A percentile compares a stretch with the other conserved stretches of the same genome.
Conservation (phyloP, 805 yeast species). For the Teunomyces barrocoloradensis region DNA sequence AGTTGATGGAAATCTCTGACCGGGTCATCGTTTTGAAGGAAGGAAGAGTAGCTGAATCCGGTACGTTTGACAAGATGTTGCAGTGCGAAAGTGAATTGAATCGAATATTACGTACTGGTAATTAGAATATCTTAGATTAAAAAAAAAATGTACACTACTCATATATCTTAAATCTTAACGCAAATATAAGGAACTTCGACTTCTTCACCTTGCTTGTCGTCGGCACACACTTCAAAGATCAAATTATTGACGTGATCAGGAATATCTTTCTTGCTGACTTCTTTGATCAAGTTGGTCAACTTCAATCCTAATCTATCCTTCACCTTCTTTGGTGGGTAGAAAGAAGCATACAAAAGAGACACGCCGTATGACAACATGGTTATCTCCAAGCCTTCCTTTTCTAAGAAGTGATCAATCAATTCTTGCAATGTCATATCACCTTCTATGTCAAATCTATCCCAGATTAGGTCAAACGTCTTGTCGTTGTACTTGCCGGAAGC, state of each 20-base stretch:
- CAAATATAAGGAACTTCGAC: conserved; percentile 91
- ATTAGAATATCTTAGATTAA: background rate
- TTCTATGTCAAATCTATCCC: conserved; percentile 88
- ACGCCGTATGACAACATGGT: conserved; percentile 92
- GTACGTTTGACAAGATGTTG: conserved; percentile 30
- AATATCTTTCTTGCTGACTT: conserved; percentile 81
- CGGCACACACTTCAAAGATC: conserved; percentile 88
- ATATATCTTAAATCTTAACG: conserved; percentile 33
- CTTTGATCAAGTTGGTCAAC: conserved; percentile 73
- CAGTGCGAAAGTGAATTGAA: conserved; percentile 23
- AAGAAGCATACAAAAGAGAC: conserved; percentile 85
- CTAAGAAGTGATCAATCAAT: conserved; percentile 70
- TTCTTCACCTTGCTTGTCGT: conserved; percentile 90
- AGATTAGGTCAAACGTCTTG: conserved; percentile 79
- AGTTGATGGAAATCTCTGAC: conserved; percentile 60
- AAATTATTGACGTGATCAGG: conserved; percentile 71
- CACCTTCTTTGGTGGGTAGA: conserved; percentile 87
- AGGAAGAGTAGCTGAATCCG: conserved; percentile 50
- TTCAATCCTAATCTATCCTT: conserved; percentile 70
- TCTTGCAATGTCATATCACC: conserved; percentile 76
- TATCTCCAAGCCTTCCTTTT: conserved; percentile 80
- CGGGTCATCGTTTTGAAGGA: conserved; percentile 45
- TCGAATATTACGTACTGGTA: conserved; percentile 6
- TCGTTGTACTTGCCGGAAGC: conserved; percentile 77
- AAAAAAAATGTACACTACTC: background rate